Base-by-base conservation (phyloP, 495 filamentous ascomycete genomes). In the Tricharina praecox region DNA sequence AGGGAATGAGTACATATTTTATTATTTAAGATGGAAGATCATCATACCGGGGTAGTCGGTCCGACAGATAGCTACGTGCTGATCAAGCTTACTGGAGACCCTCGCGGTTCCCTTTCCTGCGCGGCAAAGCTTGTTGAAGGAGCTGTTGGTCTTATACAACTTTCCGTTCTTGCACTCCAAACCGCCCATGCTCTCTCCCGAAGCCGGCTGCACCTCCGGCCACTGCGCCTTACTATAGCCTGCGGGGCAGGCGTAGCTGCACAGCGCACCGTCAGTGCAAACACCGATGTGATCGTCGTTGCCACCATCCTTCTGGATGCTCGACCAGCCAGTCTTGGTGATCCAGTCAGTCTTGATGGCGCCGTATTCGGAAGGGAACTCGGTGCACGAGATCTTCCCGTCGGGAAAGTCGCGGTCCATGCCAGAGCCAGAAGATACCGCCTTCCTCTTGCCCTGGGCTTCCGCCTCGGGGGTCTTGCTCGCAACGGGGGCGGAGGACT, bases 161-260 rank as follows among this genome's bases (percentile, higher is more conserved):
- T 81, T 83, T 49, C 82, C 82, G 49, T 73, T 61, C 59, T 81
- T 77, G 75, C 90, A 97, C 59, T 74, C 70, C 21, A 97, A 66
- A 53, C 90, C 90, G 65, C 90, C 90, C 36, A 93, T 71, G 30
- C 86, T 93, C 67, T 96, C 81, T 25, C 79, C 80, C 39, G 80
- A 85, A 33, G 64, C 55, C 30, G 90, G 92, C 68, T 96, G 90
- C 23, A 62, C 72, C 21, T 50, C 57, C 28, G 92, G 90, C 85
- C 86, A 97, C 64, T 96, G 87, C 32, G 78, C 73, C 73, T 95
- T 95, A 57, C 87, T 78, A 68, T 85, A 95, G 45, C 87, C 87
- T 37, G 78, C 60, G 4, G 90, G 87, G 68, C 90, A 97, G 43
- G 81, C 83, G 58, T 96, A 97, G 3, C 87, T 93, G 72, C 90